phyloP scores from a whole-genome alignment of 768 basidiomycete species.

The Rhodotorula graminis region DNA sequence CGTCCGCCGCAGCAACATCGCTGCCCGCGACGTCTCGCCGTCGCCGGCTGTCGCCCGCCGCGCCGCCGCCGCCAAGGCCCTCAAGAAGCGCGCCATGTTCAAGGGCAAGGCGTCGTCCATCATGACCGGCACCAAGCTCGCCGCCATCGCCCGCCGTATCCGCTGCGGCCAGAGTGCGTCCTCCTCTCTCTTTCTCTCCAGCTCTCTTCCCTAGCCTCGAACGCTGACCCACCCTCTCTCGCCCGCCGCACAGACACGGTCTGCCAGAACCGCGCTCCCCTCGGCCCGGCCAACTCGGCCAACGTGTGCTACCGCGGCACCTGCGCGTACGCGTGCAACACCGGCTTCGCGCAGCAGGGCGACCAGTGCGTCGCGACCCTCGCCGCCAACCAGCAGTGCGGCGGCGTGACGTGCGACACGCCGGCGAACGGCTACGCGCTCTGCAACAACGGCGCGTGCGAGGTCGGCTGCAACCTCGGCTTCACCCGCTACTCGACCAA shows the following conservation, averaged over 20 bases:
- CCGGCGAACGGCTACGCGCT: constrained; percentile 25
- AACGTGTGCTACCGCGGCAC: constrained; percentile 22
- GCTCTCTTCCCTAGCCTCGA: too few species aligned
- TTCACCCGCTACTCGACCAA: constrained; percentile 12
- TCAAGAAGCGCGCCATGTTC: constrained; percentile 19
- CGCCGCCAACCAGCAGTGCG: background rate
- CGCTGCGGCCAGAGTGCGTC: constrained; percentile 30
- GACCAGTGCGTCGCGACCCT: constrained; percentile 14
- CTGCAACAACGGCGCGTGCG: constrained; percentile 26
- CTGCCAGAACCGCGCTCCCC: constrained; percentile 16
- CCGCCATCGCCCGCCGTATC: constrained; percentile 20
- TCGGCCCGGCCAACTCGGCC: constrained; percentile 24
- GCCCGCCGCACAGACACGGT: constrained; percentile 1
- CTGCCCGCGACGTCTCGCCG: constrained; percentile 3
- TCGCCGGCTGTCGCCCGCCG: constrained; percentile 29
- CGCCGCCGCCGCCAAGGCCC: constrained; percentile 22
- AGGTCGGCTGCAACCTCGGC: constrained; percentile 18
- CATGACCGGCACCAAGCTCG: constrained; percentile 1
- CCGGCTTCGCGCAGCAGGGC: constrained; percentile 27
- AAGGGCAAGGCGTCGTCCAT: background rate
- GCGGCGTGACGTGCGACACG: constrained; percentile 1
- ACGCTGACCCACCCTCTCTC: background rate
- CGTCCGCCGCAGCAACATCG: too few species aligned
- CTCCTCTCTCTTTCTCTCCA: too few species aligned
- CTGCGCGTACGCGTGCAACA: constrained; percentile 28